Conservation (phyloP, 2,329 filamentous ascomycete genomes). For the Phialophora expanda region DNA sequence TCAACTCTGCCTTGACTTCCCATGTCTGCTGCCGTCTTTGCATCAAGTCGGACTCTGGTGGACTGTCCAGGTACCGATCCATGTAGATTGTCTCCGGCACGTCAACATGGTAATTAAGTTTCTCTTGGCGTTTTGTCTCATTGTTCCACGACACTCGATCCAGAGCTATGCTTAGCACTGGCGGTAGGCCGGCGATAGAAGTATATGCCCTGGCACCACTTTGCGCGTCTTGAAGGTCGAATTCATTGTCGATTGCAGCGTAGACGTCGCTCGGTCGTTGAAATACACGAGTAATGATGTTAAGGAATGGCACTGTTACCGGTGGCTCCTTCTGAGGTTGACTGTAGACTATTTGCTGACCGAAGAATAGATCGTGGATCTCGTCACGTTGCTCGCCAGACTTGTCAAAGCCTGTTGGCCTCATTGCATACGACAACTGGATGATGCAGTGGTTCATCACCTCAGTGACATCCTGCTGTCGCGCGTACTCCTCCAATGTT, state of each 20-base stretch:
- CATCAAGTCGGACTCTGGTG: constrained; percentile 65
- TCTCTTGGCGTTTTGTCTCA: constrained; percentile 63
- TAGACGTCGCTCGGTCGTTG: constrained; percentile 70
- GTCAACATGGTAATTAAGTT: constrained; percentile 76
- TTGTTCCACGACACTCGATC: constrained; percentile 78
- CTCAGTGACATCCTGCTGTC: constrained; percentile 95
- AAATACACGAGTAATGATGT: constrained; percentile 60
- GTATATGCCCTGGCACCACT: constrained; percentile 69
- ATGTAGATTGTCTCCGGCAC: constrained; percentile 84
- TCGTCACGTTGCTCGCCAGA: constrained; percentile 80
- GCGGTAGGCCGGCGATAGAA: constrained; percentile 76
- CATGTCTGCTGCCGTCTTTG: constrained; percentile 71
- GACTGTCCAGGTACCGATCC: constrained; percentile 81
- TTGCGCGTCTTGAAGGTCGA: constrained; percentile 77
- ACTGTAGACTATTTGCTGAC: constrained; percentile 42
- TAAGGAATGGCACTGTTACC: constrained; percentile 60
- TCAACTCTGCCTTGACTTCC: constrained; percentile 71
- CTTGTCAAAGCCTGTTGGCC: constrained; percentile 66
- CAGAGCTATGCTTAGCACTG: constrained; percentile 86
- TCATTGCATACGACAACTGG: constrained; percentile 86
- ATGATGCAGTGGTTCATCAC: constrained; percentile 93
- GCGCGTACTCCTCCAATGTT: constrained; percentile 58
- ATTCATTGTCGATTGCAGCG: constrained; percentile 81
- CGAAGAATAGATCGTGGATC: constrained; percentile 69
- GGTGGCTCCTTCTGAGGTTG: constrained; percentile 37